Evolutionary conservation across 306 rosid species (phyloP), one percentile per base, ranked within the genome.

Genomic region (Vigna radiata): DNA sequence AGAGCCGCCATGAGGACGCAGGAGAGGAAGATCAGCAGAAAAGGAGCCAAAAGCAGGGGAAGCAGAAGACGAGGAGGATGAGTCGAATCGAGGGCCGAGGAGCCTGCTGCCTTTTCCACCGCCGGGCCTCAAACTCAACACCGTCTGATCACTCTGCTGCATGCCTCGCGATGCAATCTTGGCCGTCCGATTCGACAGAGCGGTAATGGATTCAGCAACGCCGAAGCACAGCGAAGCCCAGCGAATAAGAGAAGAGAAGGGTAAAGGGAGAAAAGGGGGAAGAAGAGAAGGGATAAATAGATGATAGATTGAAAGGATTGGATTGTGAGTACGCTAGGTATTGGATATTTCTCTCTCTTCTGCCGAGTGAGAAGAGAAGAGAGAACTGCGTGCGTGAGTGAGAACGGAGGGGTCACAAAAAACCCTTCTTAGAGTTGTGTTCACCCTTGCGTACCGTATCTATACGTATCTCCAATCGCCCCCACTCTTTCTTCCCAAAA

Each of bases 101-200:
- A 86, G 86, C 83, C 98, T 85, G 83, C 53, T 82, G 27, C 90
- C 82, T 46, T 97, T 93, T 77, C 99, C 98, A 82, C 99, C 99
- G 77, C 99, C 99, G 88, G 99, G 99, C 88, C 99, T 96, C 94
- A 96, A 96, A 87, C 94, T 90, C n/a, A 90, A 73, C 61, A 79
- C 87, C 85, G 89, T 83, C 77, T 88, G 96, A 90, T 93, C 97
- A 93, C 88, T 88, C 82, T 92, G 96, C 97, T 92, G 99, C 99
- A 96, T 96, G 89, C 90, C 98, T 92, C 90, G 60, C 80, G 77
- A 75, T 46, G 63, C 77, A 77, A 84, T 75, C 78, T 77, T 69
- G 65, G 84, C 81, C 89, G 90, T 75, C 59, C 44, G 80, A 80
- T 54, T 44, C 59, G 18, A 70, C 1, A 54, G 15, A 17, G 10